Conservation (phyloP, 2,329 filamentous ascomycete genomes). For the Alternaria tenuissima region DNA sequence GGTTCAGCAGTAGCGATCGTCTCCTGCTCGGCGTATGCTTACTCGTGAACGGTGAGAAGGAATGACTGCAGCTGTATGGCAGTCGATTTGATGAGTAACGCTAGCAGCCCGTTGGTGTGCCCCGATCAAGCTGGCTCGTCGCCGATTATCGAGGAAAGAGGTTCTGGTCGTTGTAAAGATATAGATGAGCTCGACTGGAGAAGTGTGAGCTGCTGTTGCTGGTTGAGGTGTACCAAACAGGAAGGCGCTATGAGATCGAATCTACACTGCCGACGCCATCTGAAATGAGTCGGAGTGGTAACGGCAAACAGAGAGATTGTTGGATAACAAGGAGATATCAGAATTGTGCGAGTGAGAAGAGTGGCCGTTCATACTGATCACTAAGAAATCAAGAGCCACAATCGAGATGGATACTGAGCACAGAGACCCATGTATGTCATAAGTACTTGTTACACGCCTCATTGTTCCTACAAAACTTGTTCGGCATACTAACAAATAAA, state of each 20-base stretch:
- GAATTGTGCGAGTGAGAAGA: neutral
- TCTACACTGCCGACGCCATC: too few species aligned
- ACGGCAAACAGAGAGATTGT: neutral
- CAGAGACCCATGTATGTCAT: neutral
- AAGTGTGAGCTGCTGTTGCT: neutral
- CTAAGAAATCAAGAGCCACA: neutral
- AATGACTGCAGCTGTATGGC: neutral
- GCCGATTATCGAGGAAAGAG: neutral
- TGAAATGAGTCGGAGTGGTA: neutral
- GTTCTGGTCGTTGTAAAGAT: neutral
- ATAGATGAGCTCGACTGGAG: neutral
- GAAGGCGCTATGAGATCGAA: neutral
- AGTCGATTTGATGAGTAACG: neutral
- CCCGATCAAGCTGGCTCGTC: neutral
- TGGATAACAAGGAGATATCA: neutral
- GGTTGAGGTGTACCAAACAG: conserved; percentile 1
- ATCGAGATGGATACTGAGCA: neutral
- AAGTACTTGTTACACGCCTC: neutral
- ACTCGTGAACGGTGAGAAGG: neutral
- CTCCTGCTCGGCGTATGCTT: neutral
- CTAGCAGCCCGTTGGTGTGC: neutral
- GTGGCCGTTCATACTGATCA: neutral
- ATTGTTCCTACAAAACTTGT: neutral
- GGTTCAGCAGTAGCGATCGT: neutral
- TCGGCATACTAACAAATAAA: neutral